Conservation (phyloP, 1,139 yeast genomes). For the Hyphopichia khmerensis region DNA sequence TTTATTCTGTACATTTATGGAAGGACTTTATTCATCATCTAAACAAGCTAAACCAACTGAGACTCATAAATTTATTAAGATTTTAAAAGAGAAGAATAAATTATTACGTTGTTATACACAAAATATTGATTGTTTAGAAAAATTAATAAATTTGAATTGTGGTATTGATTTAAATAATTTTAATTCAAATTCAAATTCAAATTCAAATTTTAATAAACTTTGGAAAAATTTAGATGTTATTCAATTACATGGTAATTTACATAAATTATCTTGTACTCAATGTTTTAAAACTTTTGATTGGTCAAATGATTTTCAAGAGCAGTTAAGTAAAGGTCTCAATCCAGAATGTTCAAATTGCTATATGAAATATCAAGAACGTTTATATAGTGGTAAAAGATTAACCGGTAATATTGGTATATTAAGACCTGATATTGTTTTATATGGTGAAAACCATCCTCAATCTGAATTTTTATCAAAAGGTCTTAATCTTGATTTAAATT, state of each 20-base stretch:
- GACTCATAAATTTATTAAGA: slow-evolving; percentile 76
- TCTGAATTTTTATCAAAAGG: slow-evolving; percentile 65
- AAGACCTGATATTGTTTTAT: slow-evolving; percentile 73
- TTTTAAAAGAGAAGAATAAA: slow-evolving; percentile 62
- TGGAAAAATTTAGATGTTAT: slow-evolving; percentile 76
- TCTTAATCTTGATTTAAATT: slow-evolving; percentile 51
- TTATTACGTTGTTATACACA: slow-evolving; percentile 83
- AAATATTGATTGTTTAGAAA: slow-evolving; percentile 57
- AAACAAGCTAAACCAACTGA: slow-evolving; percentile 72
- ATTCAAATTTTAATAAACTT: slow-evolving; percentile 26
- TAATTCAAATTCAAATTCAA: too few relatives aligned
- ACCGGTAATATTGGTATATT: slow-evolving; percentile 60
- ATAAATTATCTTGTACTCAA: slow-evolving; percentile 67
- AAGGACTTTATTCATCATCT: slow-evolving; percentile 63
- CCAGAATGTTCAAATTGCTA: slow-evolving; percentile 67
- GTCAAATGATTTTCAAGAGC: slow-evolving; percentile 49
- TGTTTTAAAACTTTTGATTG: slow-evolving; percentile 65
- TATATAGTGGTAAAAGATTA: slow-evolving; percentile 59
- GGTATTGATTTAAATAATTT: slow-evolving; percentile 38
- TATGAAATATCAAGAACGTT: slow-evolving; percentile 50
- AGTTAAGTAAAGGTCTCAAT: slow-evolving; percentile 51
- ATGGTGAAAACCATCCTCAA: slow-evolving; percentile 79
- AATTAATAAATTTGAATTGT: slow-evolving; percentile 40
- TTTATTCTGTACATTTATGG: slow-evolving; percentile 81
- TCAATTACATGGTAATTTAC: slow-evolving; percentile 88